phyloP scores from a whole-genome alignment of 805 yeast species.

The Tetrapisispora pingtungensis region DNA sequence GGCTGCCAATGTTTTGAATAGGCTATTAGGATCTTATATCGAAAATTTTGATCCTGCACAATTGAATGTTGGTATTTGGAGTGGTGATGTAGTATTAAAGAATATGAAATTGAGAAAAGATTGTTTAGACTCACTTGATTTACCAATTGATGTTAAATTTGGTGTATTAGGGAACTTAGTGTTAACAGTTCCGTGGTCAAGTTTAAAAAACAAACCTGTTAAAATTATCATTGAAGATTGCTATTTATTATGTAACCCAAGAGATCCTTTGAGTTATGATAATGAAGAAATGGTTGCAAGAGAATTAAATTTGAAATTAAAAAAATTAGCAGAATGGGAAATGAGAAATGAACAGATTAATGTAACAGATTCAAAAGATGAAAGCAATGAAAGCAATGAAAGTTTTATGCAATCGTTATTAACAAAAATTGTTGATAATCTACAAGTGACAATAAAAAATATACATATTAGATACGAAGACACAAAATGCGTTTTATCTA shows the following conservation, averaged over 20 bases:
- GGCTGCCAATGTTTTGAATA: constrained; percentile 28
- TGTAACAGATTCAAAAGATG: constrained; percentile 26
- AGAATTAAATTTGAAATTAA: constrained; percentile 55
- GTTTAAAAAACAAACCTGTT: constrained; percentile 85
- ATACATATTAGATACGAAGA: constrained; percentile 93
- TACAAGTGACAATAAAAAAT: constrained; percentile 82
- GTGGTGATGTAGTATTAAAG: constrained; percentile 85
- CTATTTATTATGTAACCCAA: constrained; percentile 71
- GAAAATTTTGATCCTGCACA: constrained; percentile 95
- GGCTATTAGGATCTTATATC: constrained; percentile 45
- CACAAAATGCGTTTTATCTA: constrained; percentile 52
- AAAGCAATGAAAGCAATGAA: constrained; percentile 50
- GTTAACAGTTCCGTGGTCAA: constrained; percentile 94
- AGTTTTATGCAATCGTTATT: constrained; percentile 78
- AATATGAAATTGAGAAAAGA: constrained; percentile 76
- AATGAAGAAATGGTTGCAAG: constrained; percentile 52
- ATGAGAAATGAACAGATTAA: constrained; percentile 37
- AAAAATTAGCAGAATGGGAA: constrained; percentile 57
- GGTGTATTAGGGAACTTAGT: constrained; percentile 88
- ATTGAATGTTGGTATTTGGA: constrained; percentile 91
- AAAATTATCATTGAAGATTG: constrained; percentile 80
- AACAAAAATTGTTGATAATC: constrained; percentile 84
- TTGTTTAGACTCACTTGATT: constrained; percentile 72
- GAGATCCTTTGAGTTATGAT: constrained; percentile 47
- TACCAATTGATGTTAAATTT: constrained; percentile 79